These are phyloP conservation scores for Eimeria sp. DNA, from an alignment of 169 alveolate species.

Conservation along the genomic window DNA sequence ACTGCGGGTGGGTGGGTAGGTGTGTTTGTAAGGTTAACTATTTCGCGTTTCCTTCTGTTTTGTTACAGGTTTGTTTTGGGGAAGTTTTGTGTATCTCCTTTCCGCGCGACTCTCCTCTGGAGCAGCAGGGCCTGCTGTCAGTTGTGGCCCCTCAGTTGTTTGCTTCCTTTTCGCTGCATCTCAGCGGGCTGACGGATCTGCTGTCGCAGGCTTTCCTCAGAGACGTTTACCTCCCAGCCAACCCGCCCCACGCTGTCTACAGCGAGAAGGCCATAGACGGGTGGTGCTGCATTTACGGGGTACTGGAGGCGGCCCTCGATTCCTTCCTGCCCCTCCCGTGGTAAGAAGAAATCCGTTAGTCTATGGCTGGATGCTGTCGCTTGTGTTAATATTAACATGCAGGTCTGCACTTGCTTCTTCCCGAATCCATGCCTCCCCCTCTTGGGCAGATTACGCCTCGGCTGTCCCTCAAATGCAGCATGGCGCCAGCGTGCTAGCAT, in stretches of 20 bases:
- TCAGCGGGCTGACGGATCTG: conserved; percentile 33
- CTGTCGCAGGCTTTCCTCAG: conserved; percentile 27
- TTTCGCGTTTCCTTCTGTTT: background rate
- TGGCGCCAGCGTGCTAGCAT: no score
- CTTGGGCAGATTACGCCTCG: background rate
- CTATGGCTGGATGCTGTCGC: no score
- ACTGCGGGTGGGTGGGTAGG: background rate
- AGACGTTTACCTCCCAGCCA: conserved; percentile 63
- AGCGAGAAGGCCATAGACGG: conserved; percentile 77
- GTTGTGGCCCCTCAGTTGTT: conserved; percentile 73
- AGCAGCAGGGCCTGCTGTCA: conserved; percentile 32
- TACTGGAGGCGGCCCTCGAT: conserved; percentile 64
- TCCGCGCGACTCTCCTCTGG: background rate
- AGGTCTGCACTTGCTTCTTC: no score
- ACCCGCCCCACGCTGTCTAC: conserved; percentile 72
- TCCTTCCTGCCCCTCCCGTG: conserved; percentile 53
- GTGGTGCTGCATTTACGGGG: conserved; percentile 69
- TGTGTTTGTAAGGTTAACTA: background rate
- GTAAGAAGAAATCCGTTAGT: background rate
- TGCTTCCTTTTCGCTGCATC: conserved; percentile 74
- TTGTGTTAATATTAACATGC: no score
- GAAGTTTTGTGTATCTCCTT: conserved; percentile 35
- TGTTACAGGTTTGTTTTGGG: conserved; percentile 28
- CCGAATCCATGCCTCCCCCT: background rate
- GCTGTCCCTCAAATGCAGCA: background rate